Evolutionary conservation across 139 green algal species (phyloP), one percentile per base, ranked within the genome.

Genomic region (Chlamydomonas sphaeroides): DNA sequence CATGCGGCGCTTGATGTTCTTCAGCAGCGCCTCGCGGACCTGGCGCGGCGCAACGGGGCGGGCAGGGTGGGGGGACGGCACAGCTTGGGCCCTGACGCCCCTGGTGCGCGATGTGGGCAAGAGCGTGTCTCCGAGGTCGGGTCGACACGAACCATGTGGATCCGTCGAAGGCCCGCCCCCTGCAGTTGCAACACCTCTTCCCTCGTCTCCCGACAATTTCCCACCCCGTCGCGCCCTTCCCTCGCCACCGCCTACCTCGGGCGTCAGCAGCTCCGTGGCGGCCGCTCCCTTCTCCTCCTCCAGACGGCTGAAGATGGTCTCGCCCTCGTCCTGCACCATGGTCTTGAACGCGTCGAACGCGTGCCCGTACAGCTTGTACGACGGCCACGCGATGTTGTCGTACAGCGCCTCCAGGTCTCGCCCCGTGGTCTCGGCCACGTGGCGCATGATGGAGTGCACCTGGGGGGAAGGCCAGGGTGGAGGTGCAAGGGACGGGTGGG

Each of bases 401-500:
- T 99, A 98, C 45, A 99, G 89, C 65, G 94, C 88, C 90, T 96
- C 91, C 48, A 97, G 86, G 69, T 98, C 89, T 28, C 80, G 35
- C 17, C 88, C 91, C 17, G 90, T 95, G 14, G 96, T 99, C 88
- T 99, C 97, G 25, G 95, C 95, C 48, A 98, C 94, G 83, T 99
- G 97, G 21, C 97, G 91, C 94, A 99, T 98, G 92, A 99, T 99
- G 79, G 91, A 95, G 91, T 99, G 97, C 76, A 97, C 86, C 86
- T 90, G 63, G 3, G n/a, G n/a, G 61, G 2, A 10, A 33, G 56
- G 3, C 3, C 25, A 11, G 56, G 17, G 56, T 33, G 56, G 20
- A 33, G 20, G 28, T 7, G 53, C 53, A 6, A 28, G 53, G 20
- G 21, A 39, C 5, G 14, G n/a, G 10, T 11, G n/a, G n/a, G 62